Percentiles rank a stretch among this genome's conserved stretches.
These are phyloP conservation scores for Acacia confusa DNA, from an alignment of 306 rosid species.

Conservation along the genomic window DNA sequence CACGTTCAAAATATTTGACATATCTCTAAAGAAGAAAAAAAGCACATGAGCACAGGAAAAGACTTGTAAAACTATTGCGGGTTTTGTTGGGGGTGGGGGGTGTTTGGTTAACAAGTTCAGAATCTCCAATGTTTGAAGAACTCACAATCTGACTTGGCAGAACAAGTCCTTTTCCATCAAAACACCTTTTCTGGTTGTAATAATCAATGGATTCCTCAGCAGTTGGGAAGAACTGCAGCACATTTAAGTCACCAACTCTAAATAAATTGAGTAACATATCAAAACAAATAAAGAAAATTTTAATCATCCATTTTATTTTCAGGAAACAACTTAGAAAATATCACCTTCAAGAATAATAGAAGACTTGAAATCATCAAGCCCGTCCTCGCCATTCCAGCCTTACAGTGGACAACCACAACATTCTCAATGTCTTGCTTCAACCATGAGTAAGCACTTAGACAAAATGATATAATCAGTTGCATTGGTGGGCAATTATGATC, in stretches of 20 bases:
- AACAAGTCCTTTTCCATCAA: slow-evolving; percentile 92
- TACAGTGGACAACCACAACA: slow-evolving; percentile 98
- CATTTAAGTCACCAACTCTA: slow-evolving; percentile 25
- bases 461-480: slow-evolving; percentile 79
- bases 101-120: slow-evolving; percentile 19
- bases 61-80: neutral
- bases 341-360: slow-evolving; percentile 85
- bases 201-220: slow-evolving; percentile 97
- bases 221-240: slow-evolving; percentile 88
- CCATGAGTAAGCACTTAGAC: slow-evolving; percentile 98
- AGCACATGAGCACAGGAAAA: slow-evolving; percentile 8
- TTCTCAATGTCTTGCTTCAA: slow-evolving; percentile 95
- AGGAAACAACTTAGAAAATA: slow-evolving; percentile 19
- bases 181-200: slow-evolving; percentile 95
- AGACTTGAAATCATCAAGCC: slow-evolving; percentile 99
- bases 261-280: slow-evolving; percentile 15
- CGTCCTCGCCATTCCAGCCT: slow-evolving; percentile 99
- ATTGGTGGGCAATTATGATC: slow-evolving; percentile 95
- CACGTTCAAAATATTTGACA: slow-evolving; percentile 89
- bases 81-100: neutral
- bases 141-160: slow-evolving; percentile 99
- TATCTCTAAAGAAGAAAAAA: slow-evolving; percentile 62
- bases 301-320: slow-evolving; percentile 12
- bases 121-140: slow-evolving; percentile 27
- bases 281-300: slow-evolving; percentile 18